phyloP scores from a whole-genome alignment of 2,329 filamentous ascomycete genomes.

The Pseudogymnoascus sp. region DNA sequence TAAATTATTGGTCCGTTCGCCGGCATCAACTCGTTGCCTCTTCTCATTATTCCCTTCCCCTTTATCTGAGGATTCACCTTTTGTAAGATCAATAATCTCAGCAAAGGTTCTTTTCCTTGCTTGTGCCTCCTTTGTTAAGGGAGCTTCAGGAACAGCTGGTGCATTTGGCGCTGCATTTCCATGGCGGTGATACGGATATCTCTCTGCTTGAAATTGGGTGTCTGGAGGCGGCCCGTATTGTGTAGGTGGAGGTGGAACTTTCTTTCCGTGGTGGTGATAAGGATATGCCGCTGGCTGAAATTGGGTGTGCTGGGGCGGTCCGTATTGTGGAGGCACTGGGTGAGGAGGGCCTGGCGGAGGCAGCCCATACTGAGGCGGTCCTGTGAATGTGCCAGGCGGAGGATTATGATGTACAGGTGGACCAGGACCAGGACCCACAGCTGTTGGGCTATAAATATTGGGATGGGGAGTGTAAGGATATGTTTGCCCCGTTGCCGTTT shows the following conservation, averaged over 20 bases:
- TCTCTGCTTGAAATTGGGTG: no score
- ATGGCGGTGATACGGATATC: no score
- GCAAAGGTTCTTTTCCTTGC: conserved; percentile 13
- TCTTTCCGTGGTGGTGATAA: not conserved
- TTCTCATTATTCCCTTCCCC: not conserved
- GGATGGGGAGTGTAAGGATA: not conserved
- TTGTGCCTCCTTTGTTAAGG: conserved; percentile 10
- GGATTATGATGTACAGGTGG: not conserved
- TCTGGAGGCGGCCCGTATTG: no score
- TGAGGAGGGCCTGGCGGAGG: not conserved
- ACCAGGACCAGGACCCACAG: not conserved
- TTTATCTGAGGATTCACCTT: conserved; percentile 7
- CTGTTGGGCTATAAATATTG: not conserved
- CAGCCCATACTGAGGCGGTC: not conserved
- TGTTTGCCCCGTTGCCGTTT: no score
- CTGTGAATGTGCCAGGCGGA: not conserved
- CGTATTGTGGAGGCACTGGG: no score
- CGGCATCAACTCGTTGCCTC: not conserved
- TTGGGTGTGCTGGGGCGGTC: not conserved
- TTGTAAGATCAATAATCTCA: conserved; percentile 15
- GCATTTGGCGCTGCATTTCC: not conserved
- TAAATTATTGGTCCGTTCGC: not conserved
- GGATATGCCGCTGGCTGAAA: not conserved
- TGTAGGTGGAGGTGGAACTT: no score
- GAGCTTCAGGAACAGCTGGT: not conserved